These are phyloP conservation scores for Pseudogymnoascus sp. DNA, from an alignment of 2,329 filamentous ascomycete species.

Conservation along the genomic window DNA sequence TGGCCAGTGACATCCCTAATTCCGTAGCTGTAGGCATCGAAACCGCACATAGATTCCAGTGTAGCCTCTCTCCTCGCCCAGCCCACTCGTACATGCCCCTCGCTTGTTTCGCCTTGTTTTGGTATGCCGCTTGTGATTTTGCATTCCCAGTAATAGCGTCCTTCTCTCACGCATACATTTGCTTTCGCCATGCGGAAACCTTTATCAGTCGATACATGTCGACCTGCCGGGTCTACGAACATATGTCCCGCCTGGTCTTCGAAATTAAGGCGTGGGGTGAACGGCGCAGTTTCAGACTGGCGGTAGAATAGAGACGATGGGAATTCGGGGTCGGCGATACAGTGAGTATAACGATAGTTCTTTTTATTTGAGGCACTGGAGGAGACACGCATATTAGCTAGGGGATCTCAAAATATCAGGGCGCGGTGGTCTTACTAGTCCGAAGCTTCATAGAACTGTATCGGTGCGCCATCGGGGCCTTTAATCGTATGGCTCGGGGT, in stretches of 20 bases:
- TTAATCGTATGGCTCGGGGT: conserved; percentile 45
- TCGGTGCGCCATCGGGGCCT: conserved; percentile 39
- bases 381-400: neutral
- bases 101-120: conserved; percentile 22
- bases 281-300: conserved; percentile 77
- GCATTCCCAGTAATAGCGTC: conserved; percentile 89
- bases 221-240: conserved; percentile 67
- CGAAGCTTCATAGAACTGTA: conserved; percentile 54
- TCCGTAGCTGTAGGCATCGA: conserved; percentile 88
- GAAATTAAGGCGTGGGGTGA: conserved; percentile 77
- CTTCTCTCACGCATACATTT: conserved; percentile 84
- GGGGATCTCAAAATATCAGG: neutral
- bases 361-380: conserved; percentile 54
- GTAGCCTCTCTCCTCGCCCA: conserved; percentile 76
- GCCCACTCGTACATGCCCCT: conserved; percentile 69
- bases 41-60: conserved; percentile 74
- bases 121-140: conserved; percentile 73
- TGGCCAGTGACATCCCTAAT: conserved; percentile 84
- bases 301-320: conserved; percentile 83
- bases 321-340: conserved; percentile 81
- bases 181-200: conserved; percentile 86
- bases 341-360: conserved; percentile 80
- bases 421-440: conserved; percentile 47
- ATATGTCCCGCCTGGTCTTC: conserved; percentile 85
- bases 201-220: conserved; percentile 78